Conservation (phyloP, 768 basidiomycete genomes). For the Trichaptum fuscoviolaceum region DNA sequence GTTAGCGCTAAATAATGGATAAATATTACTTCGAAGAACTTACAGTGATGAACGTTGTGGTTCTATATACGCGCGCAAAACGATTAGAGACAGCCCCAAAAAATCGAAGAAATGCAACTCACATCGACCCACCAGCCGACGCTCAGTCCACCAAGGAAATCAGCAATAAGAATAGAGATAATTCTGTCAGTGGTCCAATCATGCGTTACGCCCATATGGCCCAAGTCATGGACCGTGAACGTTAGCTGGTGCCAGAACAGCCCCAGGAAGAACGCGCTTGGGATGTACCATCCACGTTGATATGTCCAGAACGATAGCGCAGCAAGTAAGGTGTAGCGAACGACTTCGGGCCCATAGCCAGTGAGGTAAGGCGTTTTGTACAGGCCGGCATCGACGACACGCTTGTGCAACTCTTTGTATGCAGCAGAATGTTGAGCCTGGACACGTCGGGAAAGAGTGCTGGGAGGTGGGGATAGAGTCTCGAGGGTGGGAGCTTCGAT, state of each 20-base stretch:
- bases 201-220: constrained; percentile 92
- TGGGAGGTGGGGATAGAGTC: constrained; percentile 48
- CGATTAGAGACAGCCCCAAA: constrained; percentile 9
- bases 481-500: constrained; percentile 29
- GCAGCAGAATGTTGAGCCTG: constrained; percentile 70
- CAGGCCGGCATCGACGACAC: constrained; percentile 72
- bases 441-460: constrained; percentile 46
- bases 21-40: constrained; percentile 30
- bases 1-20: too few species aligned
- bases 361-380: constrained; percentile 79
- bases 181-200: constrained; percentile 77
- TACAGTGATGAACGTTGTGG: constrained; percentile 94
- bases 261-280: constrained; percentile 79
- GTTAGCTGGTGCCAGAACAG: constrained; percentile 93
- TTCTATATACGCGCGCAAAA: constrained; percentile 45
- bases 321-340: constrained; percentile 71
- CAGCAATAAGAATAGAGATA: constrained; percentile 72
- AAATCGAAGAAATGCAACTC: constrained; percentile 31
- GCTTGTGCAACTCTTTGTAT: constrained; percentile 73
- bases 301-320: constrained; percentile 57
- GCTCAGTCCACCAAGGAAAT: constrained; percentile 89
- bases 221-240: constrained; percentile 90
- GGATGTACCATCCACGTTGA: constrained; percentile 54
- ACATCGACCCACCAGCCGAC: constrained; percentile 98
- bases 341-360: constrained; percentile 85